These are phyloP conservation scores for Saccharum spontaneum DNA, from an alignment of 176 grass and related monocot genomes.

Conservation along the genomic window DNA sequence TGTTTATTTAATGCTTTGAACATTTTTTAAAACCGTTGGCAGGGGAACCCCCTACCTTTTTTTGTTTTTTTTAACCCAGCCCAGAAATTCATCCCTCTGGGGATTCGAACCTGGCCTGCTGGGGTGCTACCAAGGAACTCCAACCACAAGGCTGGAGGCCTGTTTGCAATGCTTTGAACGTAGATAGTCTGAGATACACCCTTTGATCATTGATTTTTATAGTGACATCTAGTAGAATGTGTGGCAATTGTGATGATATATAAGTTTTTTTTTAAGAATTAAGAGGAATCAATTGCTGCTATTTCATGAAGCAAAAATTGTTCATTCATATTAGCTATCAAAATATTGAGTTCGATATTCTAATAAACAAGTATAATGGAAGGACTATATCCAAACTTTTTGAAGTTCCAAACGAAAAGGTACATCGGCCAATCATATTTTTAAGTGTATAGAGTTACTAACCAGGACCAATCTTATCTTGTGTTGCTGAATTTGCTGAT, in stretches of 20 bases:
- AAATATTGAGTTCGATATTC: not conserved
- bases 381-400: not conserved
- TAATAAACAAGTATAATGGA: not conserved
- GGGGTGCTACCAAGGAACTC: no score
- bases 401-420: not conserved
- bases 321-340: not conserved
- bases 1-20: not conserved
- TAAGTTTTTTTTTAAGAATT: not conserved
- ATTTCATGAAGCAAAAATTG: not conserved
- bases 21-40: no score
- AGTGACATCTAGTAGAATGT: not conserved
- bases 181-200: not conserved
- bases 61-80: no score
- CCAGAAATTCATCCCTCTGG: no score
- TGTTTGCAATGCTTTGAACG: not conserved
- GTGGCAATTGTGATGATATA: not conserved
- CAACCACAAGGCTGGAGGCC: no score
- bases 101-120: no score
- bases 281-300: not conserved
- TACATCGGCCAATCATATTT: not conserved
- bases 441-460: not conserved
- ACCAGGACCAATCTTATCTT: not conserved
- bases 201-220: not conserved
- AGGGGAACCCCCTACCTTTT: no score
- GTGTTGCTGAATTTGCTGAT: conserved; percentile 11